Percentiles rank a stretch among this genome's conserved stretches.
Evolutionary conservation across 1,284 basidiomycete genomes (phyloP).

Genomic region (Amylostereum areolatum): DNA sequence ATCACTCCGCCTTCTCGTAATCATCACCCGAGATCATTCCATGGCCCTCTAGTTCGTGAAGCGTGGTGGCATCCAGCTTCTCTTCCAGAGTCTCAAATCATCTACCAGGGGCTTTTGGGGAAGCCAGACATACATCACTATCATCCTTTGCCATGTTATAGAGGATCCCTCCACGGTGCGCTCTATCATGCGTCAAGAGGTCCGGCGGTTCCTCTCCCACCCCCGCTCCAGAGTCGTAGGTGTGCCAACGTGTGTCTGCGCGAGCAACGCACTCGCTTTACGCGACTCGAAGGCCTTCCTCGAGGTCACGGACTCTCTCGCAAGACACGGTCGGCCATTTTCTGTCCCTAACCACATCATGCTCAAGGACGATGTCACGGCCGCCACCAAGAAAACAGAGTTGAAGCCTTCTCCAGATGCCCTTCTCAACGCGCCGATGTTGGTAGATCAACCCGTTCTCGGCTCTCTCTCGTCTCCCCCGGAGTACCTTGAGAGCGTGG

Average conservation of each 20-base stretch:
- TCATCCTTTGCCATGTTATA: slow-evolving; percentile 86
- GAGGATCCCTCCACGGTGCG: slow-evolving; percentile 71
- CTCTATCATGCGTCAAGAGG: slow-evolving; percentile 76
- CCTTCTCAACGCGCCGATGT: no score
- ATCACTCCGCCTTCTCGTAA: slow-evolving; percentile 71
- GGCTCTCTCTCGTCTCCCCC: no score
- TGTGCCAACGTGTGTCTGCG: slow-evolving; percentile 67
- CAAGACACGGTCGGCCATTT: slow-evolving; percentile 66
- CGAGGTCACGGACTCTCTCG: slow-evolving; percentile 64
- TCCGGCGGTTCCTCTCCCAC: slow-evolving; percentile 72
- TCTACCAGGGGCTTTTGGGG: slow-evolving; percentile 42
- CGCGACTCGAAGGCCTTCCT: slow-evolving; percentile 81
- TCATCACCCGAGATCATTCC: slow-evolving; percentile 70
- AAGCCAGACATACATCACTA: slow-evolving; percentile 80
- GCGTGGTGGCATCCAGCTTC: slow-evolving; percentile 52
- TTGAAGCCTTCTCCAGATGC: no score
- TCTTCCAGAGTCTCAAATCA: slow-evolving; percentile 64
- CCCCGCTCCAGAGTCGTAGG: slow-evolving; percentile 71
- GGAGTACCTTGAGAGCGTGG: no score
- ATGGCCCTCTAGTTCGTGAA: slow-evolving; percentile 59
- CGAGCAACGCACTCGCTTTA: slow-evolving; percentile 75
- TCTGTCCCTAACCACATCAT: slow-evolving; percentile 59
- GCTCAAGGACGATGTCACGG: slow-evolving; percentile 37
- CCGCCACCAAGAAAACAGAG: slow-evolving; percentile 19
- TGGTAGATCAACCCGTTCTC: no score